These are phyloP conservation scores for Letharia lupina DNA, from an alignment of 495 filamentous ascomycete species.

Conservation along the genomic window DNA sequence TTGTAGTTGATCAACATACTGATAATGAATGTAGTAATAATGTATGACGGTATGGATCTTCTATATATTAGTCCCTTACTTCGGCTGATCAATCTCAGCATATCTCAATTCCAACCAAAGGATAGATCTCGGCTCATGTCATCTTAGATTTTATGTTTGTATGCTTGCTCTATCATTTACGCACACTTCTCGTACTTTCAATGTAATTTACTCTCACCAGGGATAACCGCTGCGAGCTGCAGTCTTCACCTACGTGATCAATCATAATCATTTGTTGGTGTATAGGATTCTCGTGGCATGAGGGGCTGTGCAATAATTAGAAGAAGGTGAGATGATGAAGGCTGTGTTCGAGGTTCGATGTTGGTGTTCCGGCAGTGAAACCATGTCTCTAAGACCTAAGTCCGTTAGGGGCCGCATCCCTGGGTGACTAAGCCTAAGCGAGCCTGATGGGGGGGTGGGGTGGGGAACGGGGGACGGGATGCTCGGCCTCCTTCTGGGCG, in stretches of 20 bases:
- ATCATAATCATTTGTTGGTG: not conserved
- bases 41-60: not conserved
- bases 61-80: not conserved
- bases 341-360: slow-evolving; percentile 1
- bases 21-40: not conserved
- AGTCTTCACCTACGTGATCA: not conserved
- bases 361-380: slow-evolving; percentile 5
- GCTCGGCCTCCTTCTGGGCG: slow-evolving; percentile 2
- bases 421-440: slow-evolving; percentile 3
- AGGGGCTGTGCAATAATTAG: not conserved
- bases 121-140: not conserved
- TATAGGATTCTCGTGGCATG: not conserved
- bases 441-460: not conserved
- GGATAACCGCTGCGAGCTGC: not conserved
- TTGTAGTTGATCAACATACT: not conserved
- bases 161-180: not conserved
- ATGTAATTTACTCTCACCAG: not conserved
- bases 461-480: not conserved
- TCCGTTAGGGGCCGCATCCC: not conserved
- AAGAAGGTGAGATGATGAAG: not conserved
- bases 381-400: not conserved
- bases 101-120: not conserved
- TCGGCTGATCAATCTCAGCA: not conserved
- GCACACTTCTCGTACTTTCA: not conserved
- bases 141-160: not conserved